phyloP scores from a whole-genome alignment of 2,329 filamentous ascomycete genomes.

The Fusarium oxysporum region DNA sequence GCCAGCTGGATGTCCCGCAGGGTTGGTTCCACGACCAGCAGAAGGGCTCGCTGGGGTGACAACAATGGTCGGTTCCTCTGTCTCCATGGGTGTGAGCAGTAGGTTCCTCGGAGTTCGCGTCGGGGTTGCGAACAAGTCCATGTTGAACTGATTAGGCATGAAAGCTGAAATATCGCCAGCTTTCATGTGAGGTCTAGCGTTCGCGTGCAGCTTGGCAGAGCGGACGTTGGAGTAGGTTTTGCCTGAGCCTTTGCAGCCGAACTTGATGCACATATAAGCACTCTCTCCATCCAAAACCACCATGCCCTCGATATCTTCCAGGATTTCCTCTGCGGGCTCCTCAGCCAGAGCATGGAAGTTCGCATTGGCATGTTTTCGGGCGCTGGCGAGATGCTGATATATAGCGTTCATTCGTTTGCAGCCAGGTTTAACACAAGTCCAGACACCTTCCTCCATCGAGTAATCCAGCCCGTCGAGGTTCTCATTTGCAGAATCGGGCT shows the following conservation, averaged over 20 bases:
- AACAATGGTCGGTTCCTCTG: not conserved
- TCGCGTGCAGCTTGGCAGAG: not conserved
- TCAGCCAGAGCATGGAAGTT: slow-evolving; percentile 4
- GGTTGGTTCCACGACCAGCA: slow-evolving; percentile 7
- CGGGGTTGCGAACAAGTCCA: slow-evolving; percentile 1
- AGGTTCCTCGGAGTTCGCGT: not conserved
- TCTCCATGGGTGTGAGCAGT: slow-evolving; percentile 16
- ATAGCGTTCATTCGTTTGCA: not conserved
- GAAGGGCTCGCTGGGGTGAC: slow-evolving; percentile 33
- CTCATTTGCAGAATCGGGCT: not conserved
- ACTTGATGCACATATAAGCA: not conserved
- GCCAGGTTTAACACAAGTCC: not conserved
- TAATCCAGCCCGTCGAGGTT: not conserved
- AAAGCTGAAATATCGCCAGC: not conserved
- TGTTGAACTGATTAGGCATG: not conserved
- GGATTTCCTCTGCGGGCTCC: not conserved
- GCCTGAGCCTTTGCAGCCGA: not conserved
- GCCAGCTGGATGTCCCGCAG: not conserved
- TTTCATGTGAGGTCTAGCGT: not conserved
- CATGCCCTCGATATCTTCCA: not conserved
- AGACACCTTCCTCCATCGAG: not conserved
- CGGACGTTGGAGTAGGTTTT: not conserved
- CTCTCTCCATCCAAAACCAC: not conserved
- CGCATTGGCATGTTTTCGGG: not conserved
- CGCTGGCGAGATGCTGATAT: not conserved